Conservation (phyloP, 2,329 filamentous ascomycete species). For the Aureobasidium zeae region DNA sequence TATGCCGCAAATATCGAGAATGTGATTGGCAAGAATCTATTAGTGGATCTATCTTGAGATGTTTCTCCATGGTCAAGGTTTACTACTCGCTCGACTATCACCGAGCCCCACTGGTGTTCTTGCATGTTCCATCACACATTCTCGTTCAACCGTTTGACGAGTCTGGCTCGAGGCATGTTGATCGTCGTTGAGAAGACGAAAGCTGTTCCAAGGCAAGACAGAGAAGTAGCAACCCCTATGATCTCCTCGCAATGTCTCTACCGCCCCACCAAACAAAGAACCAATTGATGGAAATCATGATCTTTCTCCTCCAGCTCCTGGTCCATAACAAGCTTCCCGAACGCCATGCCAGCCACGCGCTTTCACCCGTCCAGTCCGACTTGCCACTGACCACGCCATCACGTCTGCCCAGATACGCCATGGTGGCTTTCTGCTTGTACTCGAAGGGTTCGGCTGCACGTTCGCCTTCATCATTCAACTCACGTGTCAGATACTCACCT, state of each 20-base stretch:
- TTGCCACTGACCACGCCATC: slow-evolving; percentile 36
- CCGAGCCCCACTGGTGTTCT: too few relatives aligned
- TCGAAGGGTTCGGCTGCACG: slow-evolving; percentile 25
- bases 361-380: slow-evolving; percentile 33
- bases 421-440: slow-evolving; percentile 31
- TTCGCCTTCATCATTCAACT: slow-evolving; percentile 22
- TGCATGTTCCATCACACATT: too few relatives aligned
- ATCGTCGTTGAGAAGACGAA: not conserved
- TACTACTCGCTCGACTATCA: too few relatives aligned
- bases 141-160: too few relatives aligned
- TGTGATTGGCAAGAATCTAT: too few relatives aligned
- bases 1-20: too few relatives aligned
- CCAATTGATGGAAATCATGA: slow-evolving; percentile 28
- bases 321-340: slow-evolving; percentile 28
- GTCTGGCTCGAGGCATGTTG: too few relatives aligned
- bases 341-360: slow-evolving; percentile 38
- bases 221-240: too few relatives aligned
- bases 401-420: slow-evolving; percentile 35
- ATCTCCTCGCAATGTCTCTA: slow-evolving; percentile 26
- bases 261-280: slow-evolving; percentile 22
- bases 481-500: slow-evolving; percentile 28
- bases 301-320: slow-evolving; percentile 24
- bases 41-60: too few relatives aligned
- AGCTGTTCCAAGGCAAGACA: not conserved
- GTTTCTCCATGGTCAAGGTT: slow-evolving; percentile 8